Conservation (phyloP, 176 grass and related monocot genomes). For the Rhynchospora breviuscula region DNA sequence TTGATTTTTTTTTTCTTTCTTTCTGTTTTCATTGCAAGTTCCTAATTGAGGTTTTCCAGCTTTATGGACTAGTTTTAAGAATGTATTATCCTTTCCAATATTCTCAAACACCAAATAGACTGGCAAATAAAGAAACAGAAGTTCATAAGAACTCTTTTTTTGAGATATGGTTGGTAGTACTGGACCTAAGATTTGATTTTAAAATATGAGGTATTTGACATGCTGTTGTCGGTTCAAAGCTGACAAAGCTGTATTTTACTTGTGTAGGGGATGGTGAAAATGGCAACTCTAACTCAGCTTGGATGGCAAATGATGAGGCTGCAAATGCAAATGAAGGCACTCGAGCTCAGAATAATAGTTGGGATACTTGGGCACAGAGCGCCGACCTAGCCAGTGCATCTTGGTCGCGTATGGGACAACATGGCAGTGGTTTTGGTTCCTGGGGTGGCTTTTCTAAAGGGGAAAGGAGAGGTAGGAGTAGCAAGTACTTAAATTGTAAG, state of each 20-base stretch:
- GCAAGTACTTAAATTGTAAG: no score
- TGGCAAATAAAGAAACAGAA: neutral
- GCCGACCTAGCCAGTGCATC: neutral
- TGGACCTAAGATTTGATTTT: neutral
- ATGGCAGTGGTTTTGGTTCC: neutral
- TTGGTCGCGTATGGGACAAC: neutral
- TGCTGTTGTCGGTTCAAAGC: neutral
- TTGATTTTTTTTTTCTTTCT: neutral
- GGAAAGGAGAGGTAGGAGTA: neutral
- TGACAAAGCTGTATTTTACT: neutral
- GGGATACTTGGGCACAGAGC: constrained; percentile 7
- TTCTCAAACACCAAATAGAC: neutral
- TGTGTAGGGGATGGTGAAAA: neutral
- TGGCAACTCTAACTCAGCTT: neutral
- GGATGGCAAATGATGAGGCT: neutral
- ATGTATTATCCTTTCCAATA: neutral
- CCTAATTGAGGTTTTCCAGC: neutral
- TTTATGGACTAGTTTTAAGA: neutral
- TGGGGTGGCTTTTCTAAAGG: neutral
- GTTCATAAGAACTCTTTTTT: neutral
- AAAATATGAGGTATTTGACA: neutral
- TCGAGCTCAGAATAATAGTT: constrained; percentile 1
- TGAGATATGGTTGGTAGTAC: neutral
- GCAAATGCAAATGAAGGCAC: neutral
- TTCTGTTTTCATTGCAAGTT: neutral